Base-by-base conservation (phyloP, 768 basidiomycete genomes). In the Lactarius hengduanensis region DNA sequence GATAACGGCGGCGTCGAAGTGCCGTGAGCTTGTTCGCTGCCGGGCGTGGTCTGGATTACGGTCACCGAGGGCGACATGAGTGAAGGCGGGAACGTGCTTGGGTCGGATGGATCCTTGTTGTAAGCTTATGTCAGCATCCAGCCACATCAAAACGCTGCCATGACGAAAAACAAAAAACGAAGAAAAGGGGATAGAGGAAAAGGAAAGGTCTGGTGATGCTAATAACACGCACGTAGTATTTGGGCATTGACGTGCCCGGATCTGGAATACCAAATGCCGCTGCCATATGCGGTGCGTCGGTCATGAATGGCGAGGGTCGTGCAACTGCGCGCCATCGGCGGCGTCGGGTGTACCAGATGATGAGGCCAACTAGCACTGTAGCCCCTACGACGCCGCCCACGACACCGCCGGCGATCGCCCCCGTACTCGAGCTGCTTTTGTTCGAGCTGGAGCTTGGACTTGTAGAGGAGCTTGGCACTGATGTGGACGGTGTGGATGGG, bases 151-250 rank as follows among this genome's bases (percentile, higher is more conserved):
- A 53, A 45, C 10, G 20, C 3, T 45, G 43, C 22, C n/a, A 50
- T 22, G 47, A 22, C 50, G 47, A n/a, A 40, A 26, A 6, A 11
- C 34, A 28, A 13, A 38, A 7, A 36, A 3, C 2, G 8, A 9
- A 11, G 30, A 9, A 16, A 5, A 26, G 26, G 34, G 16, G 7
- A 30, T 18, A 26, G n/a, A 34, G n/a, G 30, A 38, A 59, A 59
- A 28, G 26, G 18, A 32, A 43, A 55, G 5, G 28, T 5, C 15
- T 13, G 26, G 5, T 45, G 43, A 22, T 22, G 22, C 22, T 22
- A 15, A 10, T 20, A 7, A n/a, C 3, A 66, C 61, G 38, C 56
- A 66, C 38, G 5, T 66, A 59, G 66, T 28, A 59, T 53, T 55
- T 67, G 22, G 18, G 57, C 30, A 22, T 32, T 36, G 47, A 3